Conservation (phyloP, 148 eudicot genomes). For the Amaranthus palmeri region DNA sequence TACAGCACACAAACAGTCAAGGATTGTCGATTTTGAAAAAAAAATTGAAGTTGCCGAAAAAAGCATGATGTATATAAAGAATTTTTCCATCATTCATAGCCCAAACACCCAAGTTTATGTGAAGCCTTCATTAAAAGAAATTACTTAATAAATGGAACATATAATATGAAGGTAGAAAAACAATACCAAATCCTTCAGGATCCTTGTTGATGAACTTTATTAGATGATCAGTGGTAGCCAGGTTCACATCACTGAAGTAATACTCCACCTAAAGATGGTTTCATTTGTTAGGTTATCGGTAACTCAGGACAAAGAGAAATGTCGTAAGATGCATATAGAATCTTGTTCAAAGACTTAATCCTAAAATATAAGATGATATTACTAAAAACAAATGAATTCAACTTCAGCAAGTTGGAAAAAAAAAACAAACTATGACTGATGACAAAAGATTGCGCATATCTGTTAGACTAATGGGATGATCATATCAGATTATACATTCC, state of each 20-base stretch:
- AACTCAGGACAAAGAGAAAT: background rate
- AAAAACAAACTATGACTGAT: background rate
- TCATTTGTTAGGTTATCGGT: conserved; percentile 4
- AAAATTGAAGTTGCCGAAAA: background rate
- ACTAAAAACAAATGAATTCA: background rate
- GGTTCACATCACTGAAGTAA: conserved; percentile 94
- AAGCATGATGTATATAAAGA: background rate
- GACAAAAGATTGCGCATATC: background rate
- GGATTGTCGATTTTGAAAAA: background rate
- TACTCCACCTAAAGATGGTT: conserved; percentile 65
- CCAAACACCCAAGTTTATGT: too few species aligned
- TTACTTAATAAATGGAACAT: too few species aligned
- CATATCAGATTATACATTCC: background rate
- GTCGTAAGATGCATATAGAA: background rate
- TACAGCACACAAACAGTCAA: background rate
- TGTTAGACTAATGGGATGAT: background rate
- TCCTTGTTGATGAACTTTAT: conserved; percentile 82
- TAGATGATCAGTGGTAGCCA: conserved; percentile 94
- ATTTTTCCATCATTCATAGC: too few species aligned
- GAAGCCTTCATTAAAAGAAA: too few species aligned
- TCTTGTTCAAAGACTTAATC: background rate
- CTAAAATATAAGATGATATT: background rate
- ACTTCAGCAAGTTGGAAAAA: background rate
- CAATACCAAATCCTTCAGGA: conserved; percentile 86
- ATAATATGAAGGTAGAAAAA: conserved; percentile 9